phyloP scores from a whole-genome alignment of 805 yeast genomes.

The Pichia scutulata region DNA sequence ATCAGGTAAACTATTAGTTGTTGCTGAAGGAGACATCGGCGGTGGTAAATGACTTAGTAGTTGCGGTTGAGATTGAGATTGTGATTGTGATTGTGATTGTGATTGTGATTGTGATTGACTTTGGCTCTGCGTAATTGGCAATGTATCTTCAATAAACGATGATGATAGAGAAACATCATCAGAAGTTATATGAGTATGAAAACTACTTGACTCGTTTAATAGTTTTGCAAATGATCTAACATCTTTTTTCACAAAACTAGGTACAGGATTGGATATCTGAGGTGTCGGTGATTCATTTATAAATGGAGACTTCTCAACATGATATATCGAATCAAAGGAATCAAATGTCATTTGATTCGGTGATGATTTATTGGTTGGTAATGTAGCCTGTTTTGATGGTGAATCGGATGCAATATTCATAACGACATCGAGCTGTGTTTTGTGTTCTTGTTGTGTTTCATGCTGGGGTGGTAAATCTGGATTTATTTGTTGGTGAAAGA shows the following conservation, averaged over 20 bases:
- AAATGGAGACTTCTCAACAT: not conserved
- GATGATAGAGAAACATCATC: not conserved
- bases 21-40: not conserved
- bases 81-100: slow-evolving; percentile 1
- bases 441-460: too few relatives aligned
- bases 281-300: not conserved
- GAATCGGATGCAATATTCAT: not conserved
- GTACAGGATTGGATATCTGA: not conserved
- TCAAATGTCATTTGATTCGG: not conserved
- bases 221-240: slow-evolving; percentile 3
- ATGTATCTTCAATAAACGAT: slow-evolving; percentile 2
- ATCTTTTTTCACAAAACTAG: slow-evolving; percentile 8
- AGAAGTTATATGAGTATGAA: not conserved
- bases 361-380: not conserved
- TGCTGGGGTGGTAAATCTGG: not conserved
- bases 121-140: slow-evolving; percentile 5
- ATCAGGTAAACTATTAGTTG: not conserved
- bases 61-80: too few relatives aligned
- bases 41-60: too few relatives aligned
- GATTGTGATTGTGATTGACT: slow-evolving; percentile 9
- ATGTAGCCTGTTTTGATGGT: not conserved
- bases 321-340: not conserved
- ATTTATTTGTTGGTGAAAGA: slow-evolving; percentile 21
- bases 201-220: slow-evolving; percentile 5
- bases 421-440: not conserved